These are phyloP conservation scores for Monilinia aucupariae DNA, from an alignment of 2,329 filamentous ascomycete genomes.

Conservation along the genomic window DNA sequence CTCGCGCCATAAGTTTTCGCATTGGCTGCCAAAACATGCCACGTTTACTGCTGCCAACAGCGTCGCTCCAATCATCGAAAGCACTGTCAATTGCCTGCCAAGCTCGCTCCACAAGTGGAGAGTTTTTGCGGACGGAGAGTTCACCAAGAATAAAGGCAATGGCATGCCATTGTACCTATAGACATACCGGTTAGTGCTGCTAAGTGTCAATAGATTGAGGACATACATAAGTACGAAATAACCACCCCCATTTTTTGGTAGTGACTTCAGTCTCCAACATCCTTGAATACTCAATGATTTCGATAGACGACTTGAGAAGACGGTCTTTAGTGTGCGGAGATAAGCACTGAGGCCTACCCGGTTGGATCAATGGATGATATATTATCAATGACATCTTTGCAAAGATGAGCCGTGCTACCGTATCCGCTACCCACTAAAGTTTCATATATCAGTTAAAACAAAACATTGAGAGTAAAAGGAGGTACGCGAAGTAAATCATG, in stretches of 20 bases:
- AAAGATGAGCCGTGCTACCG: slow-evolving; percentile 37
- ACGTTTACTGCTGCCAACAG: slow-evolving; percentile 38
- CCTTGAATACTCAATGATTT: slow-evolving; percentile 40
- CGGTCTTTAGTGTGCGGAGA: slow-evolving; percentile 36
- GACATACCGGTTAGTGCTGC: not conserved
- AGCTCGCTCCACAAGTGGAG: slow-evolving; percentile 38
- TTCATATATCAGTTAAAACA: slow-evolving; percentile 3
- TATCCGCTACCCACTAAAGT: slow-evolving; percentile 43
- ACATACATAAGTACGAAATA: slow-evolving; percentile 35
- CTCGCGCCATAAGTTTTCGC: slow-evolving; percentile 54
- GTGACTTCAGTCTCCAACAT: slow-evolving; percentile 36
- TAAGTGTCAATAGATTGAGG: not conserved
- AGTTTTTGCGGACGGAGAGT: slow-evolving; percentile 36
- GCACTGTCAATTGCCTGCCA: slow-evolving; percentile 39
- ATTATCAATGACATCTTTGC: slow-evolving; percentile 39
- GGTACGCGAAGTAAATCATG: not conserved
- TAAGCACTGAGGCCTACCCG: slow-evolving; percentile 31
- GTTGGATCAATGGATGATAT: slow-evolving; percentile 34
- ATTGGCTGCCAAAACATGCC: slow-evolving; percentile 60
- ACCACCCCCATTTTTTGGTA: slow-evolving; percentile 41
- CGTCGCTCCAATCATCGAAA: slow-evolving; percentile 28
- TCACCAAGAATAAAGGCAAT: slow-evolving; percentile 42
- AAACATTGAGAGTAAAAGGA: not conserved
- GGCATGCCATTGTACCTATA: slow-evolving; percentile 40
- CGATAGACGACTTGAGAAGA: slow-evolving; percentile 38